These are phyloP conservation scores for Monilinia vaccinii-corymbosi DNA, from an alignment of 2,329 filamentous ascomycete species.

Conservation along the genomic window DNA sequence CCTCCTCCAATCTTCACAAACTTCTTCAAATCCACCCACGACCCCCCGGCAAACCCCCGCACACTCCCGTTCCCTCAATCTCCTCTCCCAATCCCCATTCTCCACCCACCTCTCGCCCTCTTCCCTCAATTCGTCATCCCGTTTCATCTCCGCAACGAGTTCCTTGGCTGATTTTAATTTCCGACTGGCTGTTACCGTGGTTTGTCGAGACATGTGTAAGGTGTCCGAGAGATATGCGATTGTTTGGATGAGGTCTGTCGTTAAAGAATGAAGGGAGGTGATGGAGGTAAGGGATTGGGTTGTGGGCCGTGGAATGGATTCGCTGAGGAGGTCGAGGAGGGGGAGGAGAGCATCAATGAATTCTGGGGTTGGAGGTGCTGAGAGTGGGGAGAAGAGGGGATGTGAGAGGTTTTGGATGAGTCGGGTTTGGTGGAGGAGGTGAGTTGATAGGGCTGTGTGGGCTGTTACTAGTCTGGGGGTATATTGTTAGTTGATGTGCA, in stretches of 20 bases:
- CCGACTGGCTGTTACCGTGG: slow-evolving; percentile 70
- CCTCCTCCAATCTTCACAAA: slow-evolving; percentile 77
- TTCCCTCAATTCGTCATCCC: slow-evolving; percentile 73
- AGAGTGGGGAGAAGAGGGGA: slow-evolving; percentile 59
- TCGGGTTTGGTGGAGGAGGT: slow-evolving; percentile 66
- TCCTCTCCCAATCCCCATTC: slow-evolving; percentile 72
- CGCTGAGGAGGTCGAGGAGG: slow-evolving; percentile 53
- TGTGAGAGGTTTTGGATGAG: slow-evolving; percentile 66
- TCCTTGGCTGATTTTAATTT: slow-evolving; percentile 75
- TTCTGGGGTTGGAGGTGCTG: slow-evolving; percentile 52
- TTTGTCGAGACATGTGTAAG: slow-evolving; percentile 87
- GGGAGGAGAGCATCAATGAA: slow-evolving; percentile 62
- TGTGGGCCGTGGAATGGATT: slow-evolving; percentile 56
- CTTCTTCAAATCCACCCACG: slow-evolving; percentile 83
- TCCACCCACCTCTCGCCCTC: slow-evolving; percentile 76
- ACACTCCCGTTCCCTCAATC: slow-evolving; percentile 69
- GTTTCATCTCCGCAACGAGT: slow-evolving; percentile 74
- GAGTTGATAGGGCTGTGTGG: slow-evolving; percentile 64
- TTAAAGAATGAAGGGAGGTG: slow-evolving; percentile 59
- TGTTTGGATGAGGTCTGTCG: slow-evolving; percentile 65
- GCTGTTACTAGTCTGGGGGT: slow-evolving; percentile 59
- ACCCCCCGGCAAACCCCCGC: slow-evolving; percentile 79
- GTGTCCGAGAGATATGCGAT: slow-evolving; percentile 84
- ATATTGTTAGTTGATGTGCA: slow-evolving; percentile 9
- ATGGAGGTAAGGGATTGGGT: slow-evolving; percentile 57